phyloP scores from a whole-genome alignment of 2,329 filamentous ascomycete species.

The Mycosphaerella sp. region DNA sequence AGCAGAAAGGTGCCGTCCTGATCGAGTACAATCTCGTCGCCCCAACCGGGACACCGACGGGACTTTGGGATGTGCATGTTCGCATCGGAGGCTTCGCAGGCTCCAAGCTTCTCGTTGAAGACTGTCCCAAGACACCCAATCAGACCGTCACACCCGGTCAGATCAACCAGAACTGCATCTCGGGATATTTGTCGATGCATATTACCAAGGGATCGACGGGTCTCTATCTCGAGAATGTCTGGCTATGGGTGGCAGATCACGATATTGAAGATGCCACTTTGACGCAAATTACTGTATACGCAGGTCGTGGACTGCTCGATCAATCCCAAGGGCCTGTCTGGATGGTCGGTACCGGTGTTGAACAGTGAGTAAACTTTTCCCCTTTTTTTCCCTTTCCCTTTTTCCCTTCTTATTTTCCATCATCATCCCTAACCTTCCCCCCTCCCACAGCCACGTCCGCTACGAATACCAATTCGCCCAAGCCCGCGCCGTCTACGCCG shows the following conservation, averaged over 20 bases:
- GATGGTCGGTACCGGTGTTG: slow-evolving; percentile 61
- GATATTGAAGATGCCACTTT: slow-evolving; percentile 70
- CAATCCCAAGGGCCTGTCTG: slow-evolving; percentile 58
- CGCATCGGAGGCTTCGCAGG: slow-evolving; percentile 49
- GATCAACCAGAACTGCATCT: slow-evolving; percentile 27
- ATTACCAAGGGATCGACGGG: slow-evolving; percentile 49
- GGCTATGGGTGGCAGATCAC: slow-evolving; percentile 88
- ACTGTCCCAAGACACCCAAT: slow-evolving; percentile 37
- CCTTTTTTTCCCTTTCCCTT: neutral
- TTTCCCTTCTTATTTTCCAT: neutral
- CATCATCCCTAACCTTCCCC: neutral
- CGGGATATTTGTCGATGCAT: slow-evolving; percentile 30
- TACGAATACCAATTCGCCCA: slow-evolving; percentile 79
- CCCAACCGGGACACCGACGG: slow-evolving; percentile 36
- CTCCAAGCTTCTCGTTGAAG: slow-evolving; percentile 38
- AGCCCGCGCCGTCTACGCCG: slow-evolving; percentile 74
- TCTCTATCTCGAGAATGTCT: slow-evolving; percentile 80
- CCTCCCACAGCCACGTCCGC: slow-evolving; percentile 38
- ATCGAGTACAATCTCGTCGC: slow-evolving; percentile 65
- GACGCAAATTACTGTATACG: slow-evolving; percentile 78
- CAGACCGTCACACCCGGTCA: slow-evolving; percentile 19
- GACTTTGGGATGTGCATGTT: slow-evolving; percentile 53
- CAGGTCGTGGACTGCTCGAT: slow-evolving; percentile 76
- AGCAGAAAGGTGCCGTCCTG: slow-evolving; percentile 60
- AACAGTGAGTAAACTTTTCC: slow-evolving; percentile 37